A percentile compares a stretch with the other conserved stretches of the same genome.
These are phyloP conservation scores for Coemansia sp. DNA, from an alignment of 192 early-diverging fungal genomes.

Conservation along the genomic window DNA sequence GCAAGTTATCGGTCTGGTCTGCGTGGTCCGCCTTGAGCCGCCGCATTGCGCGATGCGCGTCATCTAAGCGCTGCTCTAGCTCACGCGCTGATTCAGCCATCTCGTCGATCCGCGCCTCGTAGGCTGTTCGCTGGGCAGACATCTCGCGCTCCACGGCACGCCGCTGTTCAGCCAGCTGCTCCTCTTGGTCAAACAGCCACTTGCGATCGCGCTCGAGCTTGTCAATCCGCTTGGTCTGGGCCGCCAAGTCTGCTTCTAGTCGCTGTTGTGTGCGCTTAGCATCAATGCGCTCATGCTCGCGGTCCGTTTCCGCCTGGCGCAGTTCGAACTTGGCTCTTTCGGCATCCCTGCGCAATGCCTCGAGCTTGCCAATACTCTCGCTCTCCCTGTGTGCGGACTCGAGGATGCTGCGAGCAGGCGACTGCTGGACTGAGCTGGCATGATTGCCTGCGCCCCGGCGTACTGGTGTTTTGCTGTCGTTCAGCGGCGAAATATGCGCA, in stretches of 20 bases:
- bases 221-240: slow-evolving; percentile 52
- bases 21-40: slow-evolving; percentile 15
- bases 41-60: slow-evolving; percentile 8
- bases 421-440: neutral
- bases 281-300: slow-evolving; percentile 36
- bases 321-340: slow-evolving; percentile 43
- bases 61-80: slow-evolving; percentile 16
- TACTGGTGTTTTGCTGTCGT: neutral
- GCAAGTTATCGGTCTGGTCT: slow-evolving; percentile 10
- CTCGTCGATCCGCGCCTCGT: slow-evolving; percentile 40
- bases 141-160: slow-evolving; percentile 57
- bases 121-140: slow-evolving; percentile 40
- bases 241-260: slow-evolving; percentile 30
- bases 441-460: neutral
- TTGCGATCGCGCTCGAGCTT: slow-evolving; percentile 60
- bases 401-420: slow-evolving; percentile 33
- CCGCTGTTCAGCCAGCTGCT: slow-evolving; percentile 31
- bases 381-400: slow-evolving; percentile 20
- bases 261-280: slow-evolving; percentile 20
- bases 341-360: slow-evolving; percentile 19
- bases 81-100: slow-evolving; percentile 3
- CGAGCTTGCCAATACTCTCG: slow-evolving; percentile 7
- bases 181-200: slow-evolving; percentile 60
- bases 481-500: slow-evolving; percentile 11
- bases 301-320: slow-evolving; percentile 35